Conservation (phyloP, 495 filamentous ascomycete genomes). For the Bombardia bombarda region DNA sequence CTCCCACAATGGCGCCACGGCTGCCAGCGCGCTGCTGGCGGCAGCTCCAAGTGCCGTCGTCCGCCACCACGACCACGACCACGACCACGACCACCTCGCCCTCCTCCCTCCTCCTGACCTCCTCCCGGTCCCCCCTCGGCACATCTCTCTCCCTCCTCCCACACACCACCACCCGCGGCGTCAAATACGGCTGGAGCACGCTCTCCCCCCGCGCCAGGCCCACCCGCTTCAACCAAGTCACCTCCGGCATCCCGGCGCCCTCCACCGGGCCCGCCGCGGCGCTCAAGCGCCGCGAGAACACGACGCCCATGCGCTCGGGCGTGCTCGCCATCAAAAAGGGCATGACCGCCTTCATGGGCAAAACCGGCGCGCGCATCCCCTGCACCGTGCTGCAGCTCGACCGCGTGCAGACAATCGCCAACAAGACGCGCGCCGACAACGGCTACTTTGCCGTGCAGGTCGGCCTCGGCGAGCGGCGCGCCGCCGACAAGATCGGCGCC, state of each 20-base stretch:
- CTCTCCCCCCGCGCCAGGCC: slow-evolving; percentile 26
- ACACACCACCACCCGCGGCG: slow-evolving; percentile 35
- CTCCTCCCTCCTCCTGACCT: slow-evolving; percentile 1
- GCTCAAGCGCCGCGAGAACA: slow-evolving; percentile 65
- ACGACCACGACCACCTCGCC: slow-evolving; percentile 18
- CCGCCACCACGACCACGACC: slow-evolving; percentile 17
- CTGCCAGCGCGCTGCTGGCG: slow-evolving; percentile 42
- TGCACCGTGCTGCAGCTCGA: slow-evolving; percentile 95
- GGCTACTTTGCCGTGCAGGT: slow-evolving; percentile 93
- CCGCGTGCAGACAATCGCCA: slow-evolving; percentile 74
- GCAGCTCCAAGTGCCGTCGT: slow-evolving; percentile 21
- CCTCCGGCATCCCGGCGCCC: slow-evolving; percentile 46
- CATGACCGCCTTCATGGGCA: slow-evolving; percentile 85
- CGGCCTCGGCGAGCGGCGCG: slow-evolving; percentile 67
- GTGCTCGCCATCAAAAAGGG: slow-evolving; percentile 83
- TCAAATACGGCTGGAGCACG: slow-evolving; percentile 49
- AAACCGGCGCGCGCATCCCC: slow-evolving; percentile 66
- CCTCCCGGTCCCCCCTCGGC: slow-evolving; percentile 25
- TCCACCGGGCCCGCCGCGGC: slow-evolving; percentile 70
- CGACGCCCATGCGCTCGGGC: slow-evolving; percentile 73
- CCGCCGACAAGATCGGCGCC: slow-evolving; percentile 65
- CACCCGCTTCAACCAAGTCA: slow-evolving; percentile 44
- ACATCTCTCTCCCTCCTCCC: slow-evolving; percentile 31
- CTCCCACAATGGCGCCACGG: slow-evolving; percentile 42
- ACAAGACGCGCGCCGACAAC: slow-evolving; percentile 72